Conservation (phyloP, 345 rosid genomes). For the Noccaea caerulescens region DNA sequence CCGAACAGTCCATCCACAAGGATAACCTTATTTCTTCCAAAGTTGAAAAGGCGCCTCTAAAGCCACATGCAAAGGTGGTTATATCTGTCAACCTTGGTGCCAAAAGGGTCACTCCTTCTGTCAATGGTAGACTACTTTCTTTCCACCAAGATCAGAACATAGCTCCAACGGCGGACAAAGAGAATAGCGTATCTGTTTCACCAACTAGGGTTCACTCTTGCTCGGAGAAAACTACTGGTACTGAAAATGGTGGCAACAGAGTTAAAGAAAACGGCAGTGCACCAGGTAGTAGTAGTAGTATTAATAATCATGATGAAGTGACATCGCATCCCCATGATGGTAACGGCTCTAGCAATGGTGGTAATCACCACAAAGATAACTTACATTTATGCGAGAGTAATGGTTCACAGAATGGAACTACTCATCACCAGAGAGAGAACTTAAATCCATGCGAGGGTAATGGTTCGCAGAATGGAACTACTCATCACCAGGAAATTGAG, state of each 20-base stretch:
- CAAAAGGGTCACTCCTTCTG: conserved; percentile 51
- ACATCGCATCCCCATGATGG: conserved; percentile 16
- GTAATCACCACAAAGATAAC: conserved; percentile 43
- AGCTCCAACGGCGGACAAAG: conserved; percentile 51
- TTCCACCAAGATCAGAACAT: conserved; percentile 48
- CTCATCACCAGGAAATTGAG: conserved; percentile 41
- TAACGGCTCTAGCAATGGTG: conserved; percentile 36
- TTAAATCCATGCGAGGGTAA: conserved; percentile 44
- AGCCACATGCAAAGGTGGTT: conserved; percentile 57
- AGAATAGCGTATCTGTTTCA: conserved; percentile 45
- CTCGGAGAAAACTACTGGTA: conserved; percentile 49
- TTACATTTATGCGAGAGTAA: conserved; percentile 44
- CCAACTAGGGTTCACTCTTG: conserved; percentile 42
- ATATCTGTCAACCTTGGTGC: conserved; percentile 60
- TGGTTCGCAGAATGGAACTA: conserved; percentile 41
- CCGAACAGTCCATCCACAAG: conserved; percentile 48
- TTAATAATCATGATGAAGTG: conserved; percentile 15
- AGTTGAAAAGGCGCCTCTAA: conserved; percentile 63
- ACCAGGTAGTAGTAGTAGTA: conserved; percentile 23
- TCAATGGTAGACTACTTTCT: conserved; percentile 56
- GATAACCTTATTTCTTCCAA: conserved; percentile 46
- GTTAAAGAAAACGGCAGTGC: conserved; percentile 40
- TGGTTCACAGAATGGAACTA: conserved; percentile 41
- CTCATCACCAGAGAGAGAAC: conserved; percentile 40
- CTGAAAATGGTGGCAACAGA: conserved; percentile 42